These are phyloP conservation scores for Neonectria hederae DNA, from an alignment of 2,329 filamentous ascomycete genomes.

Conservation along the genomic window DNA sequence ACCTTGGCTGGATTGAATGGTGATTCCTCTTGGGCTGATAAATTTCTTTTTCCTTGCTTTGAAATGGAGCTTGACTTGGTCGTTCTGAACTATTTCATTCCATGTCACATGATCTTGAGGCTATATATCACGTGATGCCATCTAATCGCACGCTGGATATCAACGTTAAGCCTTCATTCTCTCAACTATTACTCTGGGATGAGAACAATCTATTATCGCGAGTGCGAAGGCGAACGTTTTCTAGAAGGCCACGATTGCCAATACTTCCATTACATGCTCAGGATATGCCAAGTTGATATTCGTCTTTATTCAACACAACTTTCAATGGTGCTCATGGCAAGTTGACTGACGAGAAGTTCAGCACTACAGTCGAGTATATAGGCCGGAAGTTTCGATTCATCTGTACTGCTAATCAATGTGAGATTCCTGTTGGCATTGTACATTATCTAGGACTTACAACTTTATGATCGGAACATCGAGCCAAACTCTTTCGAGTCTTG, in stretches of 20 bases:
- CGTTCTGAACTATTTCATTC: constrained; percentile 5
- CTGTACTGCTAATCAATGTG: neutral
- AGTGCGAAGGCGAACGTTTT: neutral
- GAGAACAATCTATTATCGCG: neutral
- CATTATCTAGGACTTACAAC: neutral
- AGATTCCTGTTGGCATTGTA: neutral
- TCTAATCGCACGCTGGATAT: neutral
- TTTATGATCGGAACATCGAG: too few relatives aligned
- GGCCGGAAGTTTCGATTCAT: neutral
- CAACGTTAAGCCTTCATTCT: neutral
- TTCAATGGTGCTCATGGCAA: neutral
- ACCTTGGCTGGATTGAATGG: neutral
- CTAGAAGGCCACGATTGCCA: neutral
- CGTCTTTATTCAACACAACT: too few relatives aligned
- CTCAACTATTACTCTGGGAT: neutral
- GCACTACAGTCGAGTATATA: too few relatives aligned
- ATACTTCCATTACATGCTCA: neutral
- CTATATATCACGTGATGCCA: neutral
- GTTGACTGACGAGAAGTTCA: neutral
- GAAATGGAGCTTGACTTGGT: constrained; percentile 7
- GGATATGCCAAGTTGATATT: neutral
- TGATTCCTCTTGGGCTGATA: neutral
- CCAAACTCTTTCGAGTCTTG: neutral
- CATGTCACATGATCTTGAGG: constrained; percentile 15
- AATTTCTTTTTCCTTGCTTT: constrained; percentile 1